These are phyloP conservation scores for Fusarium piperis DNA, from an alignment of 2,329 filamentous ascomycete species.

Conservation along the genomic window DNA sequence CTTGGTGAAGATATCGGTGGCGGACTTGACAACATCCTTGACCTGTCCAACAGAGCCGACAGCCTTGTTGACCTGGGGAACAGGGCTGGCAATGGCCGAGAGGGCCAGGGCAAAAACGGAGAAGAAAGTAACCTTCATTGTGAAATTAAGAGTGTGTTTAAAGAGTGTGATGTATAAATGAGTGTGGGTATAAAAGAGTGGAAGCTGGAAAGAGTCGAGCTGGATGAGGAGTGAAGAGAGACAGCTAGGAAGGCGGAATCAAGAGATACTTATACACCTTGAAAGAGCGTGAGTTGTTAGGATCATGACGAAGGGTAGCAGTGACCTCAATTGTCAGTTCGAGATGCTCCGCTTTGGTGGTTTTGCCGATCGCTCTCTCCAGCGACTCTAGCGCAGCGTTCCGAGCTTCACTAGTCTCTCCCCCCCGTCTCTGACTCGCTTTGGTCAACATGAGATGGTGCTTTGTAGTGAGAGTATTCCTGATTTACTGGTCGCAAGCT, in stretches of 20 bases:
- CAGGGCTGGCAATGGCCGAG: conserved; percentile 35
- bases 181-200: not conserved
- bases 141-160: conserved; percentile 6
- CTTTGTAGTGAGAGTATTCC: not conserved
- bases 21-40: not conserved
- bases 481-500: not conserved
- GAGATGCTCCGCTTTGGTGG: not conserved
- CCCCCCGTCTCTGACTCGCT: not conserved
- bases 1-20: not conserved
- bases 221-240: conserved; percentile 16
- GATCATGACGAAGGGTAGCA: not conserved
- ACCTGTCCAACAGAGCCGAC: conserved; percentile 9
- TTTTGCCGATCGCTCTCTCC: conserved; percentile 22
- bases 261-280: conserved; percentile 10
- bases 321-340: not conserved
- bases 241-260: not conserved
- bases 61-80: conserved; percentile 4
- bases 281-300: too few relatives aligned
- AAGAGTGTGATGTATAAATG: not conserved
- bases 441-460: not conserved
- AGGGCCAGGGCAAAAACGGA: conserved; percentile 36
- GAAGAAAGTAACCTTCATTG: conserved; percentile 41
- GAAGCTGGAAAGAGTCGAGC: not conserved
- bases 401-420: not conserved
- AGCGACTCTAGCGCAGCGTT: conserved; percentile 7